Evolutionary conservation across 1,284 basidiomycete genomes (phyloP).

Genomic region (Phenoliferia sp.): DNA sequence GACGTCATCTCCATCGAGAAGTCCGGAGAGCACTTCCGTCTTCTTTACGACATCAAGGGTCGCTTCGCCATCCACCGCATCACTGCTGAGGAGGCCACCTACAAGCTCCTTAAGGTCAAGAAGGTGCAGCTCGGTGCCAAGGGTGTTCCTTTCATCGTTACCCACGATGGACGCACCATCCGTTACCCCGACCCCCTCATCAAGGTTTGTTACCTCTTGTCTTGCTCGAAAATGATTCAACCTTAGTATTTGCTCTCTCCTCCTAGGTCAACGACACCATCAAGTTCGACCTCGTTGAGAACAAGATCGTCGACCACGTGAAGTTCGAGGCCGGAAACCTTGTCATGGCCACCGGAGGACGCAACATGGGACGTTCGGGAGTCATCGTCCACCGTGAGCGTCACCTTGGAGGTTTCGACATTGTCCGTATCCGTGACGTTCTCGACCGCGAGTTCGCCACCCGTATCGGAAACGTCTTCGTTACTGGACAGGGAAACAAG

Average conservation of each 20-base stretch:
- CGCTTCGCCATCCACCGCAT: constrained; percentile 99
- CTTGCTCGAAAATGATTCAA: too few relatives aligned
- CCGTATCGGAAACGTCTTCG: constrained; percentile 96
- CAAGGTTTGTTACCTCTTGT: constrained; percentile 45
- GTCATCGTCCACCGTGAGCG: constrained; percentile 93
- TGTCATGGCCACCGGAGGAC: constrained; percentile 96
- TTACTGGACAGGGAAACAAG: constrained; percentile 92
- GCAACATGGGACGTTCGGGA: constrained; percentile 98
- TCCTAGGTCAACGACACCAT: constrained; percentile 95
- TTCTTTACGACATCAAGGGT: constrained; percentile 98
- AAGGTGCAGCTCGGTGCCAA: constrained; percentile 86
- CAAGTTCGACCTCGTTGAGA: constrained; percentile 91
- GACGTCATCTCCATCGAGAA: constrained; percentile 97
- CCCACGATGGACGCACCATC: constrained; percentile 98
- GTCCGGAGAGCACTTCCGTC: constrained; percentile 98
- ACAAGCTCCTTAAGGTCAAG: constrained; percentile 97
- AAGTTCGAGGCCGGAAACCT: constrained; percentile 98
- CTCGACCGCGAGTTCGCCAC: constrained; percentile 94
- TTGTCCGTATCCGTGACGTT: constrained; percentile 93
- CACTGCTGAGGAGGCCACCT: constrained; percentile 92
- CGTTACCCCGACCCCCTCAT: constrained; percentile 97
- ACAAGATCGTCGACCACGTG: constrained; percentile 86
- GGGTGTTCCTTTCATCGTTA: constrained; percentile 95
- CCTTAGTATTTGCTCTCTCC: not conserved
- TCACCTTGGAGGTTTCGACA: constrained; percentile 96